Evolutionary conservation across 208 protist species (phyloP).

Genomic region (Trypanosoma brucei): DNA sequence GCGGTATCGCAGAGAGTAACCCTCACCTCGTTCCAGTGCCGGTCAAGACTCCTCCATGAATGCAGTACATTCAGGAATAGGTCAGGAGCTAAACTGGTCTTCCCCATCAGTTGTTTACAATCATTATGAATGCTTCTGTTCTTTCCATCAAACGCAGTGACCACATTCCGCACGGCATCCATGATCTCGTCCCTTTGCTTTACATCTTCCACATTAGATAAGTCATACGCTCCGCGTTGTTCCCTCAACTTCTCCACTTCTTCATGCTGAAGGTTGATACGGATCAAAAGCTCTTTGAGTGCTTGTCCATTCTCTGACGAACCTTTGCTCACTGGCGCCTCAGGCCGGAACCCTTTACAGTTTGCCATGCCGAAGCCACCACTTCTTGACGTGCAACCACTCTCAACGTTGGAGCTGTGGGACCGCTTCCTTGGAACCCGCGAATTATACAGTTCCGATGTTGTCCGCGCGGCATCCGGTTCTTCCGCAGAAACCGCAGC

Average conservation of each 20-base stretch:
- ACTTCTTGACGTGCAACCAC: no score
- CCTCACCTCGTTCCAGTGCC: conserved; percentile 16
- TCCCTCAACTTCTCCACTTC: conserved; percentile 8
- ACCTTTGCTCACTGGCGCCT: no score
- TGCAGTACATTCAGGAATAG: conserved; percentile 7
- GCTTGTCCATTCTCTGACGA: neutral
- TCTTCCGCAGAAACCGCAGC: no score
- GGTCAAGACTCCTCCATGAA: conserved; percentile 13
- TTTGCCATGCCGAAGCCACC: no score
- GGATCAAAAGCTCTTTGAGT: neutral
- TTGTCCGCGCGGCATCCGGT: no score
- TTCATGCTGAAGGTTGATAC: neutral
- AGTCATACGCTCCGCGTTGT: neutral
- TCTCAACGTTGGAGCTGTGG: no score
- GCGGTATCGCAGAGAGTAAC: conserved; percentile 11
- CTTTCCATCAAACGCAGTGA: conserved; percentile 2
- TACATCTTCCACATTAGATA: conserved; percentile 2
- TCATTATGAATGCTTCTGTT: conserved; percentile 11
- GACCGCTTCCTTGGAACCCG: no score
- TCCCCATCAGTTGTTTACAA: neutral
- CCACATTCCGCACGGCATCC: neutral
- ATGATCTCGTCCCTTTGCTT: neutral
- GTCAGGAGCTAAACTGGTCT: neutral
- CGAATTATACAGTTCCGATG: no score
- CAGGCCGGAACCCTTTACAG: no score